Evolutionary conservation across 2,329 filamentous ascomycete genomes (phyloP).

Genomic region (Verticillium zaregamsianum): DNA sequence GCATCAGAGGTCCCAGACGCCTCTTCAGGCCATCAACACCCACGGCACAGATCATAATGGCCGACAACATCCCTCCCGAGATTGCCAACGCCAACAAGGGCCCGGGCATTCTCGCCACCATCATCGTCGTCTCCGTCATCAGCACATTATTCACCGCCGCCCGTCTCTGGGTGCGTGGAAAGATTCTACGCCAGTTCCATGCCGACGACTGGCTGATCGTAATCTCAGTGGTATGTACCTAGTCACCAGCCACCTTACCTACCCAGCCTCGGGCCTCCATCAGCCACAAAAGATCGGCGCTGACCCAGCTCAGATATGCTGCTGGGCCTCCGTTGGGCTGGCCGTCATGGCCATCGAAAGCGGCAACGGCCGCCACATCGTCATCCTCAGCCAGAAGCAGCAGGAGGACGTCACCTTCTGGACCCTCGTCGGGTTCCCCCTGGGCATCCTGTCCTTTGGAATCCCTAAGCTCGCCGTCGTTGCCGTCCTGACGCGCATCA

Average conservation of each 20-base stretch:
- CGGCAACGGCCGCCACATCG: constrained; percentile 35
- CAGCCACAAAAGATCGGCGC: background rate
- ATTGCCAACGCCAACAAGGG: constrained; percentile 18
- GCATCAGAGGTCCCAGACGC: background rate
- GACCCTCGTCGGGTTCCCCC: constrained; percentile 29
- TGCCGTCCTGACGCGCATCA: constrained; percentile 29
- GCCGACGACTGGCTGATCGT: constrained; percentile 33
- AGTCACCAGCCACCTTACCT: too few relatives aligned
- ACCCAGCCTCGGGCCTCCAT: background rate
- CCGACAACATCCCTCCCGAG: background rate
- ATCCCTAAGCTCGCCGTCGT: constrained; percentile 38
- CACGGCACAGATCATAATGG: background rate
- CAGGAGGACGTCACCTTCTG: constrained; percentile 26
- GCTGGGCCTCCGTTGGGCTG: constrained; percentile 27
- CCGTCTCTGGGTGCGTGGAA: constrained; percentile 23
- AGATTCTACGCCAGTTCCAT: constrained; percentile 25
- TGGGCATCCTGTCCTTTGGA: constrained; percentile 32
- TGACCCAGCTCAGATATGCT: constrained; percentile 19
- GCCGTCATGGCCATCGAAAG: constrained; percentile 26
- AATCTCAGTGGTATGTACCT: constrained; percentile 21
- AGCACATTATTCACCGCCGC: constrained; percentile 22
- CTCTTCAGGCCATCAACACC: background rate
- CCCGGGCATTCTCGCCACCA: constrained; percentile 23
- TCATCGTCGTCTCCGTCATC: constrained; percentile 23
- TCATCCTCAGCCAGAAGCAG: constrained; percentile 22